Base-by-base conservation (phyloP, 768 basidiomycete species). In the Lactarius hatsudake region DNA sequence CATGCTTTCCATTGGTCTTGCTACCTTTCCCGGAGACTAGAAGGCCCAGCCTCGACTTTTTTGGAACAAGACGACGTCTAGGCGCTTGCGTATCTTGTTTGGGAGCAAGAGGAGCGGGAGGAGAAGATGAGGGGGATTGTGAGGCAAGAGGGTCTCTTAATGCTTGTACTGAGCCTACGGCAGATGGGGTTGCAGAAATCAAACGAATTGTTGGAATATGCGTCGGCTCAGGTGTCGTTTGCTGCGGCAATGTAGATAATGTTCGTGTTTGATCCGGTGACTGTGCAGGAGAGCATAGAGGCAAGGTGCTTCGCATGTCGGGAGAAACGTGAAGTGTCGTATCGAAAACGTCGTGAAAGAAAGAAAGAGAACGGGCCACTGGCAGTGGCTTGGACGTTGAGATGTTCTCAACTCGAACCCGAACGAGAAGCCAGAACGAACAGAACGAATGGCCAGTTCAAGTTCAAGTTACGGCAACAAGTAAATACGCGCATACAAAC, bases 11-110 rank as follows among this genome's bases (percentile, higher is more conserved):
- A 23, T 70, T 54, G 3, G 43, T 26, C 59, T 71, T 61, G 70
- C 71, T 56, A 66, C 74, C 65, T 54, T 70, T 73, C 13, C 73
- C 71, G 17, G 73, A 70, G 15, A 69, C 75, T 42, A 84, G 81
- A n/a, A 85, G 76, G 15, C 78, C 75, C 3, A 91, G 81, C 72
- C 86, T 91, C 1, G 86, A 87, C 73, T 89, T 90, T 78, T 89
- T 91, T 18, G 88, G 90, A 12, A 90, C 86, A 66, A 91, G 82
- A 12, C 74, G 73, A 64, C 79, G 83, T 38, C 79, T 78, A 1
- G 80, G 71, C 8, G 64, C 63, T 32, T 74, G 66, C 0, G 75
- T 72, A 28, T 72, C 78, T 28, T 76, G 73, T 32, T 81, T 75
- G 9, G 78, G 76, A 4, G 76, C 77, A 65, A 72, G 80, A 64